Evolutionary conservation across 768 basidiomycete species (phyloP).

Genomic region (Trametes coccinea): DNA sequence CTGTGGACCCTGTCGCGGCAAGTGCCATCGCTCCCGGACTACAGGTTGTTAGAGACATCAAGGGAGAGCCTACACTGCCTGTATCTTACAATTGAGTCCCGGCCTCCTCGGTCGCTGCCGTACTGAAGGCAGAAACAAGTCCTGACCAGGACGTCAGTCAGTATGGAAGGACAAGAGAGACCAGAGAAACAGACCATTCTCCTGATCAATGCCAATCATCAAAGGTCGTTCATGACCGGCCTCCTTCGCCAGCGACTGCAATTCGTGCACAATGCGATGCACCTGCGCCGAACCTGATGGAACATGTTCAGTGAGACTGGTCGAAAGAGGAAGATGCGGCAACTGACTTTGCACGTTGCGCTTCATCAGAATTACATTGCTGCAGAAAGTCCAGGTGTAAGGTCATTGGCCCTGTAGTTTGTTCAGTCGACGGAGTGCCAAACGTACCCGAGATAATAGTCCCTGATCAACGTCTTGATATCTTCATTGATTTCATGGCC

Average conservation of each 20-base stretch:
- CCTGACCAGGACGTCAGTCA: slow-evolving; percentile 38
- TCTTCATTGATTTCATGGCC: slow-evolving; percentile 53
- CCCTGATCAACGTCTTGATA: slow-evolving; percentile 54
- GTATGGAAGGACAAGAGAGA: background rate
- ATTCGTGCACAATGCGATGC: slow-evolving; percentile 43
- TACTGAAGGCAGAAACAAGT: slow-evolving; percentile 66
- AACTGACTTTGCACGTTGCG: slow-evolving; percentile 56
- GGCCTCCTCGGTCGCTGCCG: slow-evolving; percentile 47
- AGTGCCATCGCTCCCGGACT: slow-evolving; percentile 78
- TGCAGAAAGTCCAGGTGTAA: slow-evolving; percentile 11
- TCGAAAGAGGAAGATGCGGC: background rate
- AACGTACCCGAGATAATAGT: slow-evolving; percentile 60
- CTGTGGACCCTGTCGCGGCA: slow-evolving; percentile 51
- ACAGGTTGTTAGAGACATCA: background rate
- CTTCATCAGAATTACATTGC: slow-evolving; percentile 67
- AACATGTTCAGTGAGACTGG: background rate
- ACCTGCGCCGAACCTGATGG: slow-evolving; percentile 52
- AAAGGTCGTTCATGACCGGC: slow-evolving; percentile 57
- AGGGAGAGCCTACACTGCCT: too few relatives aligned
- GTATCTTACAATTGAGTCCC: slow-evolving; percentile 66
- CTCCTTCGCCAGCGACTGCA: slow-evolving; percentile 58
- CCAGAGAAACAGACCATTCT: slow-evolving; percentile 53
- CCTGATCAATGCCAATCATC: slow-evolving; percentile 73
- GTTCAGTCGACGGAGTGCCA: background rate
- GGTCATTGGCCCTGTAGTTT: too few relatives aligned